A percentile compares a stretch with the other conserved stretches of the same genome.
Evolutionary conservation across 768 basidiomycete species (phyloP).

Genomic region (Lactarius sanguifluus): DNA sequence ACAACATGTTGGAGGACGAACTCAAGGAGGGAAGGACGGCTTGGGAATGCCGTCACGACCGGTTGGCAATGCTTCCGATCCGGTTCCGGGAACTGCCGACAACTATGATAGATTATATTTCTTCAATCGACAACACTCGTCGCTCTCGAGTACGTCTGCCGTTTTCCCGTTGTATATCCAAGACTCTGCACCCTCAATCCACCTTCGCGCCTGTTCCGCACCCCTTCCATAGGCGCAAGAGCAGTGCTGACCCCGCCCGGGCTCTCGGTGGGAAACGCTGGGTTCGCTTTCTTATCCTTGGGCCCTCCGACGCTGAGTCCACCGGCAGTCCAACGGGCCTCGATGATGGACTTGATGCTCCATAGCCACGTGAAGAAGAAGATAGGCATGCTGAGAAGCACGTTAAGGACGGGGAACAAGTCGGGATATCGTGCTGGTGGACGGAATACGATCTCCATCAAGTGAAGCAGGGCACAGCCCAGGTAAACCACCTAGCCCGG

Average conservation of each 20-base stretch:
- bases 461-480: slow-evolving; percentile 55
- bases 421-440: slow-evolving; percentile 83
- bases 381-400: slow-evolving; percentile 75
- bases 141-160: background rate
- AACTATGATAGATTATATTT: background rate
- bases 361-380: slow-evolving; percentile 86
- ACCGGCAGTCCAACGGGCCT: slow-evolving; percentile 77
- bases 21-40: background rate
- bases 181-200: slow-evolving; percentile 16
- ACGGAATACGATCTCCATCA: slow-evolving; percentile 56
- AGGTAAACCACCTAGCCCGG: slow-evolving; percentile 51
- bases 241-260: slow-evolving; percentile 14
- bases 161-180: background rate
- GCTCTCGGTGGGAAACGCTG: background rate
- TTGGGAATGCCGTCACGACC: background rate
- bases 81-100: background rate
- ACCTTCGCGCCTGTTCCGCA: slow-evolving; percentile 17
- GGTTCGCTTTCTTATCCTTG: slow-evolving; percentile 12
- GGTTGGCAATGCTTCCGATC: background rate
- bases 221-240: background rate
- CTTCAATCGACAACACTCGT: background rate
- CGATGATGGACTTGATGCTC: slow-evolving; percentile 79
- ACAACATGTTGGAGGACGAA: slow-evolving; percentile 25
- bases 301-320: slow-evolving; percentile 41
- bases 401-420: slow-evolving; percentile 81